Evolutionary conservation across 2,329 filamentous ascomycete species (phyloP), one percentile per base, ranked within the genome.

Genomic region (Blumeriella jaapii): DNA sequence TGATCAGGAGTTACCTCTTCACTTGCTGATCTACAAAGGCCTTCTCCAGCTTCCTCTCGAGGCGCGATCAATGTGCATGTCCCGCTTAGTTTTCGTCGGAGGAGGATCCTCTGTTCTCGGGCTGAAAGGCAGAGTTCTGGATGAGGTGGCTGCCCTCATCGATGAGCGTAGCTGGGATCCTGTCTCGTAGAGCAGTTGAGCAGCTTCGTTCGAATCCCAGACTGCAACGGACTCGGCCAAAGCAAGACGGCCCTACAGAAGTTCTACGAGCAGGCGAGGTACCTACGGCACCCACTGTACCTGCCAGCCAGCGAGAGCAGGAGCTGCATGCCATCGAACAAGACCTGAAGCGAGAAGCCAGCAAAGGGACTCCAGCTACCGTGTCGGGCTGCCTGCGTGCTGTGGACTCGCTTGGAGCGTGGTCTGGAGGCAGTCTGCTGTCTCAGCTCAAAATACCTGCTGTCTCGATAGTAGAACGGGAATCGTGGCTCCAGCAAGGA

Each of bases 21-120:
- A 82, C 33, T 55, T 77, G 9, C 68, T 96, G 6, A 65, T 93
- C 2, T 93, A 93, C 59, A 71, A 73, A 34, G 71, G 77, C 23
- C 68, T 98, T 1, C 65, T 93, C 1, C 68, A 74, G 6, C 65
- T 95, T 1, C 82, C 86, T 0, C 62, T 89, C 3, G 91, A 98
- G 57, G 76, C 87, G 3, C 76, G 91, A 15, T 78, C 82, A 1
- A 61, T 79, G 4, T 95, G 89, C 57, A 91, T 95, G 76, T 78
- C 86, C 1, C 81, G 89, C 24, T 82, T 96, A 29, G 65, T 94
- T 11, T 82, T 98, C 52, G 80, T 79, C 0, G 91, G 91, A 19
- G 85, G 85, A 2, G 81, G 81, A 30, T 76, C 85, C 5, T 71
- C 71, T 16, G 75, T 95, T 6, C 70, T 87, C 1, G 91, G 91